Evolutionary conservation across 768 basidiomycete genomes (phyloP), one percentile per base, ranked within the genome.

Genomic region (Mycena venus): DNA sequence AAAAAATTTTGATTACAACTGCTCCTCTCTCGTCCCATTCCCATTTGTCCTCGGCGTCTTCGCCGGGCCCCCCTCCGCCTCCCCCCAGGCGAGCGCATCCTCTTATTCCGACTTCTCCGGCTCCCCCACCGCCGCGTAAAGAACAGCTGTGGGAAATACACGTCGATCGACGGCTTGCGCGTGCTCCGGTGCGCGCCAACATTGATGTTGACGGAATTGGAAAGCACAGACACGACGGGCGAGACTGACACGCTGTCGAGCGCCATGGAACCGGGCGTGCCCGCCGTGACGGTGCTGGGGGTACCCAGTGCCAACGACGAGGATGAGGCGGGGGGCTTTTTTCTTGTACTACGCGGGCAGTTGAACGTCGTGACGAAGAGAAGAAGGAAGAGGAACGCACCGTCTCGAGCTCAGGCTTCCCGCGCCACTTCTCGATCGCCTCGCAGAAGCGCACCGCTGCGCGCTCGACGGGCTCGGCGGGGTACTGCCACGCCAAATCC

Each of bases 341-440:
- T 90, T 91, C 79, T 91, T 91, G 80, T 92, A 92, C 89, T 92
- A 79, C 53, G 38, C 25, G 15, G 36, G 40, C 19, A 29, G 62
- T 42, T 8, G 68, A 49, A 68, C 38, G 49, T 0, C 15, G 42
- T 25, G 14, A 40, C 31, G 5, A 36, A 73, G 68, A 29, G 25
- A 49, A 17, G 19, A 32, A 36, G 51, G 32, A 71, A 51, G 68
- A n/a, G n/a, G n/a, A 29, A 75, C 88, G 79, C 72, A 94, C 94
- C 4, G 91, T 93, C 83, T 95, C 93, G 10, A 96, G 88, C 77
- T 96, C 95, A 42, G 95, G 95, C 79, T 93, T 94, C 3, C 95
- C 95, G 77, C 95, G 85, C 95, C 95, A 96, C 64, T 89, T 90
- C 1, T 93, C 91, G 53, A 96, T 88, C 40, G 94, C 94, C 79